Conservation (phyloP, 108 stramenopile species). For the Cyclostephanos invisitatus region DNA sequence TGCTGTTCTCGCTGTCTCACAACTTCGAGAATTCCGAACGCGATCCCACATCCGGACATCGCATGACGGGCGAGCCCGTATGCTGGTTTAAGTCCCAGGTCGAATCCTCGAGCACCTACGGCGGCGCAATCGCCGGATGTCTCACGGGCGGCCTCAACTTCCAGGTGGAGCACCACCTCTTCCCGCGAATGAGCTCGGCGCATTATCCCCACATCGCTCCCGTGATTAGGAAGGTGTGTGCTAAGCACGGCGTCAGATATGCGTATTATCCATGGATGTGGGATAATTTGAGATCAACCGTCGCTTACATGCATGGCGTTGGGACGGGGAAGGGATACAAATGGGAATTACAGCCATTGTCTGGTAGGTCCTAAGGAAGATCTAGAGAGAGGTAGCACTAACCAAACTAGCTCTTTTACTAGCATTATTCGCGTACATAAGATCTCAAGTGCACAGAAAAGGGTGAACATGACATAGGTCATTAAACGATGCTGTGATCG, state of each 20-base stretch:
- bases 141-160: conserved; percentile 93
- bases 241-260: conserved; percentile 92
- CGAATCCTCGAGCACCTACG: conserved; percentile 89
- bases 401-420: not conserved
- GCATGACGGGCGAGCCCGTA: conserved; percentile 69
- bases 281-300: conserved; percentile 78
- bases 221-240: conserved; percentile 89
- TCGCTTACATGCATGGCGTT: conserved; percentile 71
- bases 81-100: conserved; percentile 93
- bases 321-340: conserved; percentile 72
- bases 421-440: too few species aligned
- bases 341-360: conserved; percentile 64
- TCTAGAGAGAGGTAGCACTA: too few species aligned
- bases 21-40: conserved; percentile 91
- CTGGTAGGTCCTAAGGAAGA: conserved; percentile 44
- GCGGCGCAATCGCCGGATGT: conserved; percentile 81
- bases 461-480: too few species aligned
- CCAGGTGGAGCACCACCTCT: conserved; percentile 95
- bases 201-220: conserved; percentile 99
- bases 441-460: too few species aligned
- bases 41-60: conserved; percentile 62
- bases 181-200: conserved; percentile 88
- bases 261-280: conserved; percentile 83
- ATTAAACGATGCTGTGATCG: too few species aligned
- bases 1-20: conserved; percentile 90